Base-by-base conservation (phyloP, 305 asterid genomes). In the Fraxinus greggii region DNA sequence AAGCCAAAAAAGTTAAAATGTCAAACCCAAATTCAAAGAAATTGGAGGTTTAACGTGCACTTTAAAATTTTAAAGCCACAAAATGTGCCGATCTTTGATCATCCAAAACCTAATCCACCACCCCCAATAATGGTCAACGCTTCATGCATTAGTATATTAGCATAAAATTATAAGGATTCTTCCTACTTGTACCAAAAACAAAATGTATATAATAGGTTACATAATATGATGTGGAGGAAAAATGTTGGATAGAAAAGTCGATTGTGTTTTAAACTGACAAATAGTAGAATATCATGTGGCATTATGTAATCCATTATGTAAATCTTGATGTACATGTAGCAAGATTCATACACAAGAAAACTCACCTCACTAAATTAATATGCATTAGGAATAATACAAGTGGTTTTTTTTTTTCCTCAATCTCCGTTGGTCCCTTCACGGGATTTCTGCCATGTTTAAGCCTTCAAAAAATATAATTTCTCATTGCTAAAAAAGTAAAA, bases 111-210 rank as follows among this genome's bases (percentile, higher is more conserved):
- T 35, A 78, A 63, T 72, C 67, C 82, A 5, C 17, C 35, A 77
- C 21, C 29, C 29, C 21, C 76, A 15, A 7, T 19, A 17, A 13
- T 29, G 75, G 88, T 87, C 87, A 84, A 87, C 89, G 84, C 75
- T 56, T 69, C 40, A 69, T 17, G 38, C 40, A 69, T 69, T 9
- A 10, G 42, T 74, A 29, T 75, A 61, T 75, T 72, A 31, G 76
- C 23, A 40, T 24, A 13, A 76, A 77, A 35, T 80, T 45, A 63
- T 36, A 8, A 38, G 48, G 12, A 38, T 38, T 38, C 9, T 38
- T 38, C 15, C 45, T 38, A 38, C 45, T 38, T 2, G 4, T 10
- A 40, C 15, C 15, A 40, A 2, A 40, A 40, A 40, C 2, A 40
- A 40, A 40, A 40, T 2, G 48, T 40, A 40, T 7, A 40, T 9